Evolutionary conservation across 1,139 yeast genomes (phyloP).

Genomic region (Chernovozyma sophiae-reginae): DNA sequence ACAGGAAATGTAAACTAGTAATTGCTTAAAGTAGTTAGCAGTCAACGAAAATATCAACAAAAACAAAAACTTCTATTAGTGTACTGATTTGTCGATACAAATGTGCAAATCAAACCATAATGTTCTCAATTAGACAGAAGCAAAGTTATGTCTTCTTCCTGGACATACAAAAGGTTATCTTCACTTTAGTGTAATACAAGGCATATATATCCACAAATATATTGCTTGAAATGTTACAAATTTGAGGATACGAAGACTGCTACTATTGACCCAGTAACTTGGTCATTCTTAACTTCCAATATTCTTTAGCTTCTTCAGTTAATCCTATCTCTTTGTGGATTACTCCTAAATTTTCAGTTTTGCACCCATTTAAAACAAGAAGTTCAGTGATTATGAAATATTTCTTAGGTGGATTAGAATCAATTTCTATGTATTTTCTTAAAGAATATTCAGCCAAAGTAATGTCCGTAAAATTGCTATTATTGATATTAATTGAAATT

Average conservation of each 20-base stretch:
- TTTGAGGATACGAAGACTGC: not conserved
- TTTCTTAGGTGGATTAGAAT: slow-evolving; percentile 13
- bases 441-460: slow-evolving; percentile 60
- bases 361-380: slow-evolving; percentile 62
- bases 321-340: slow-evolving; percentile 29
- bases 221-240: no score
- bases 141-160: no score
- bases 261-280: slow-evolving; percentile 11
- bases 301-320: slow-evolving; percentile 41
- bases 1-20: no score
- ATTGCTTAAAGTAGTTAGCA: no score
- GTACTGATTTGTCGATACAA: not conserved
- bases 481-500: slow-evolving; percentile 24
- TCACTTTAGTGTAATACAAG: no score
- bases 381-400: slow-evolving; percentile 73
- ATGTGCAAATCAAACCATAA: no score
- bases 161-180: no score
- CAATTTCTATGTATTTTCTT: slow-evolving; percentile 40
- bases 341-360: slow-evolving; percentile 23
- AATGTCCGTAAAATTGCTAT: slow-evolving; percentile 26
- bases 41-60: no score
- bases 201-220: no score
- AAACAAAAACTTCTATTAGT: not conserved
- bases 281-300: slow-evolving; percentile 47
- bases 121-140: no score